phyloP scores from a whole-genome alignment of 768 basidiomycete species.

The Amanita pallidorosea region DNA sequence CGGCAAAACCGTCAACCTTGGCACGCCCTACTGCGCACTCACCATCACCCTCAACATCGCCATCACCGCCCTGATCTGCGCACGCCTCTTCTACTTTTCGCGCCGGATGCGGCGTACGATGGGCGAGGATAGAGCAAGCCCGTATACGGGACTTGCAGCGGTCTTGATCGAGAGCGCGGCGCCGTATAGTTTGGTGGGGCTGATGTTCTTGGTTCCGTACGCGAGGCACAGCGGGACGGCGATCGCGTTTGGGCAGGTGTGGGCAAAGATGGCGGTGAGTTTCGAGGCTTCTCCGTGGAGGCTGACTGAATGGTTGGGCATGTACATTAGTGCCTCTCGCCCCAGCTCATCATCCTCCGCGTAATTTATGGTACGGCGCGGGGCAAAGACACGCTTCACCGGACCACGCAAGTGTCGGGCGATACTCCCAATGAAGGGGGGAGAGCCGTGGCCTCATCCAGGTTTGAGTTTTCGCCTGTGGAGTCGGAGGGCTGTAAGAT shows the following conservation, averaged over 20 bases:
- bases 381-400: slow-evolving; percentile 9
- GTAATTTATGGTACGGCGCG: slow-evolving; percentile 16
- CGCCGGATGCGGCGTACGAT: slow-evolving; percentile 1
- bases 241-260: slow-evolving; percentile 28
- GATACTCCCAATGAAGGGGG: neutral
- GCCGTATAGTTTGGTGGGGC: no score
- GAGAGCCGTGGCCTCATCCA: neutral
- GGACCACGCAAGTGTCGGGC: neutral
- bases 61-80: slow-evolving; percentile 17
- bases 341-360: slow-evolving; percentile 15
- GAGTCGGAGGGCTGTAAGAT: neutral
- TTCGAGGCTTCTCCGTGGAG: neutral
- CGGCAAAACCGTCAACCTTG: slow-evolving; percentile 25
- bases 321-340: slow-evolving; percentile 12
- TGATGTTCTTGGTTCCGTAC: neutral
- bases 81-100: slow-evolving; percentile 23
- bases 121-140: no score
- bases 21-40: slow-evolving; percentile 27
- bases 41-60: slow-evolving; percentile 31
- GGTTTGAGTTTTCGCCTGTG: neutral
- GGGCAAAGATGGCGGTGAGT: slow-evolving; percentile 30
- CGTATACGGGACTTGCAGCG: no score
- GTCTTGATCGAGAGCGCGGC: no score
- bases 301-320: no score
- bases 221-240: slow-evolving; percentile 21